Conservation (phyloP, 306 rosid species). For the Casuarina glauca region DNA sequence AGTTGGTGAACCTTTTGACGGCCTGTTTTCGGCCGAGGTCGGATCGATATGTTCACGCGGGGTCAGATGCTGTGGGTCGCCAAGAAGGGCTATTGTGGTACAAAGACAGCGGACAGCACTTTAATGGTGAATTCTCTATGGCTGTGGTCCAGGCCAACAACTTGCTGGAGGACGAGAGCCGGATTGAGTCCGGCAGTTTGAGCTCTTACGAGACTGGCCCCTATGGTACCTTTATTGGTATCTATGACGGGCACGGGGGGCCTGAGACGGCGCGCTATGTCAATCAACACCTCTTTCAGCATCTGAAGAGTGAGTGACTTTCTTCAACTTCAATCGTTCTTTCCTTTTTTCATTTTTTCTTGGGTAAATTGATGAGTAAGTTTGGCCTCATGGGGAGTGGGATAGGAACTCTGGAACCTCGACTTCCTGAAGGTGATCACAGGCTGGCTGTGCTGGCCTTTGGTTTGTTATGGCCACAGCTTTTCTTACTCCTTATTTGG, state of each 20-base stretch:
- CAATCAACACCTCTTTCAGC: conserved; percentile 59
- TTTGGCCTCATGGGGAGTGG: background rate
- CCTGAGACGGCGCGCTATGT: conserved; percentile 67
- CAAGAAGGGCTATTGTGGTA: conserved; percentile 73
- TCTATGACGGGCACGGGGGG: conserved; percentile 75
- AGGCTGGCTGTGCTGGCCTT: background rate
- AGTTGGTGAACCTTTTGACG: conserved; percentile 58
- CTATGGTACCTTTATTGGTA: conserved; percentile 58
- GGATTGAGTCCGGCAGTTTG: conserved; percentile 64
- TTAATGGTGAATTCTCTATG: conserved; percentile 65
- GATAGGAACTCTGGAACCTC: background rate
- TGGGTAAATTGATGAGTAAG: background rate
- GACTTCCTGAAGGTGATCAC: background rate
- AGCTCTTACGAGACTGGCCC: conserved; percentile 59
- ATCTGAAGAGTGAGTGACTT: conserved; percentile 59
- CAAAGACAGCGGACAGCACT: conserved; percentile 64
- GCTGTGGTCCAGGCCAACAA: conserved; percentile 76
- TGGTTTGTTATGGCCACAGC: background rate
- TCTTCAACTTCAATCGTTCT: background rate
- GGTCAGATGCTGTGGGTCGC: conserved; percentile 55
- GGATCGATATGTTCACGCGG: conserved; percentile 31
- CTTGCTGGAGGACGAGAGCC: conserved; percentile 74
- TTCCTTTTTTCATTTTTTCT: background rate
- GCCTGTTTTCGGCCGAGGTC: conserved; percentile 74
- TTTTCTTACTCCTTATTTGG: background rate